Base-by-base conservation (phyloP, 495 filamentous ascomycete species). In the Geopyxis carbonaria region DNA sequence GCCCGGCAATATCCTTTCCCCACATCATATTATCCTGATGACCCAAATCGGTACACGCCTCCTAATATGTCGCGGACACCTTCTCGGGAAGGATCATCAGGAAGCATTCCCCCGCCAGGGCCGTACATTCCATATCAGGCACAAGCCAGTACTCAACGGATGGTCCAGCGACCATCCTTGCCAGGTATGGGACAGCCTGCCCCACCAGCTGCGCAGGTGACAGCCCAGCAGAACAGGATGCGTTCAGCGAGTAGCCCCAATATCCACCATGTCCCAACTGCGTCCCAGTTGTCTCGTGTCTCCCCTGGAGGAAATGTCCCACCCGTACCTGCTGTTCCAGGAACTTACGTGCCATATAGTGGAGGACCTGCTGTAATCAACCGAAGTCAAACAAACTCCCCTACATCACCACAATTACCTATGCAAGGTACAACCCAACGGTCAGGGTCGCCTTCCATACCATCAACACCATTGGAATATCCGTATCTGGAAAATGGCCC, bases 121-220 rank as follows among this genome's bases (percentile, higher is more conserved):
- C 22, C 6, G 23, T 29, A 14, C 36, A 5, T 33, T 41, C 27
- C 38, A 41, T 32, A 31, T 10, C 29, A 21, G 20, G 13, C 5
- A 20, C 34, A 22, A 19, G 8, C 28, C 38, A 5, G 31, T 20
- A 13, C 16, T 75, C 66, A 13, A 65, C 62, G 28, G 59, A 45
- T 63, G 63, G n/a, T 77, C 71, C 73, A 83, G 47, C 69, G 85
- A 21, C 85, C 86, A 15, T 92, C 84, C 11, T 65, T 91, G 48
- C 81, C 84, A 29, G 78, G 76, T 1, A 77, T 86, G 67, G 62
- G 67, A 3, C 67, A 72, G 7, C 64, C 62, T 23, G 56, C 60
- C 21, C 64, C 64, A 22, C 56, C 66, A 15, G 16, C 20, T 14
- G 61, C 70, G 38, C 57, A 31, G 21, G 18, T 39, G 19, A 45